phyloP scores from a whole-genome alignment of 306 rosid species.

The Quercus berberidifolia region DNA sequence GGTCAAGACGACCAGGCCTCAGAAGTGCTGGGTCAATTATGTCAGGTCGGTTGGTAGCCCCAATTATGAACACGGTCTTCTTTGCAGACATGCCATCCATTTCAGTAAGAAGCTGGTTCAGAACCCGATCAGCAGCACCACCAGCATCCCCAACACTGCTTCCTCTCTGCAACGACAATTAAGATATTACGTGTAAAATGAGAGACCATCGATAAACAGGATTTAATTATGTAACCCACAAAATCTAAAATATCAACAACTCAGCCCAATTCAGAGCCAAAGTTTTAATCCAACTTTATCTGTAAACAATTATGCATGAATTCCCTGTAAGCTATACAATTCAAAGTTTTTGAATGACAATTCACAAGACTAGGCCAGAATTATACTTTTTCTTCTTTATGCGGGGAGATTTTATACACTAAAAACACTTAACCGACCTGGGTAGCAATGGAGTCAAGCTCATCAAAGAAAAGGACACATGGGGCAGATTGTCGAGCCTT shows the following conservation, averaged over 20 bases:
- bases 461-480: slow-evolving; percentile 63
- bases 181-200: not conserved
- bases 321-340: not conserved
- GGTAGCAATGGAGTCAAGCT: slow-evolving; percentile 62
- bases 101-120: slow-evolving; percentile 56
- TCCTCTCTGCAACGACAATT: slow-evolving; percentile 42
- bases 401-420: not conserved
- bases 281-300: not conserved
- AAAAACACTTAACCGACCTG: slow-evolving; percentile 28
- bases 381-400: not conserved
- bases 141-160: slow-evolving; percentile 53
- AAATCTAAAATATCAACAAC: not conserved
- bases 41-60: slow-evolving; percentile 61
- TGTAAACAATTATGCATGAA: not conserved
- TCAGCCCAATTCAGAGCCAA: not conserved
- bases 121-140: slow-evolving; percentile 56
- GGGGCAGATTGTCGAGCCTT: slow-evolving; percentile 57
- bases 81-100: slow-evolving; percentile 65
- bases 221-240: not conserved
- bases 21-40: slow-evolving; percentile 61
- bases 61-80: slow-evolving; percentile 57
- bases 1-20: slow-evolving; percentile 59
- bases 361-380: not conserved
- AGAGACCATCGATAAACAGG: not conserved
- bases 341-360: not conserved